These are phyloP conservation scores for Cordyceps farinosa DNA, from an alignment of 2,329 filamentous ascomycete species.

Conservation along the genomic window DNA sequence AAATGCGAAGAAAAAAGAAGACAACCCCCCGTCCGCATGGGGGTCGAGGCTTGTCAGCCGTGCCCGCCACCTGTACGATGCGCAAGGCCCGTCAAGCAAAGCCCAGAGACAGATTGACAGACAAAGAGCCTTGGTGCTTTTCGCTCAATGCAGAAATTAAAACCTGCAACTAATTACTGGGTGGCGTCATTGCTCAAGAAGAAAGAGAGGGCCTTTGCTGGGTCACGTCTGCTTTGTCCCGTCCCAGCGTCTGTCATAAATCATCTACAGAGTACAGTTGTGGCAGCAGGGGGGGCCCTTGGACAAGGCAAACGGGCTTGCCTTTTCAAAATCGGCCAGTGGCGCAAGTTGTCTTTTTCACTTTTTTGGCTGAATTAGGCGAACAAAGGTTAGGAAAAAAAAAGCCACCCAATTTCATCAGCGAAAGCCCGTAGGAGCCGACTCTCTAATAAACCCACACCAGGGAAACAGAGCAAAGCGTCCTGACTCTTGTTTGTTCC, in stretches of 20 bases:
- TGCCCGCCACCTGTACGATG: background rate
- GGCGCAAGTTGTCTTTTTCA: background rate
- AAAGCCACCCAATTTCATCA: slow-evolving; percentile 6
- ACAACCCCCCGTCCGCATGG: background rate
- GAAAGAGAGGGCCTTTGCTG: background rate
- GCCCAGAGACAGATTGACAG: no score
- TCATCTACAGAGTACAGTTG: background rate
- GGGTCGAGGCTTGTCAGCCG: slow-evolving; percentile 3
- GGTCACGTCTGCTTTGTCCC: background rate
- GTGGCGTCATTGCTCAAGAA: background rate
- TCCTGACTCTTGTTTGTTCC: background rate
- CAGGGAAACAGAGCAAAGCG: background rate
- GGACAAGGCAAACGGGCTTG: background rate
- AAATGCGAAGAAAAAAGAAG: background rate
- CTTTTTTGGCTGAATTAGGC: background rate
- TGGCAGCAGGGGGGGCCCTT: background rate
- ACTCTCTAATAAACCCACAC: background rate
- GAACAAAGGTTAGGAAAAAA: background rate
- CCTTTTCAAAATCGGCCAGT: background rate
- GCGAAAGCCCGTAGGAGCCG: background rate
- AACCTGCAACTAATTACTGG: no score
- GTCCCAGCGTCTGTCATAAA: background rate
- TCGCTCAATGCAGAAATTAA: no score
- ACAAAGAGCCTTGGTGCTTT: no score
- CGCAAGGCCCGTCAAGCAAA: no score